These are phyloP conservation scores for Williopsis jadinii DNA, from an alignment of 1,139 yeast species.

Conservation along the genomic window DNA sequence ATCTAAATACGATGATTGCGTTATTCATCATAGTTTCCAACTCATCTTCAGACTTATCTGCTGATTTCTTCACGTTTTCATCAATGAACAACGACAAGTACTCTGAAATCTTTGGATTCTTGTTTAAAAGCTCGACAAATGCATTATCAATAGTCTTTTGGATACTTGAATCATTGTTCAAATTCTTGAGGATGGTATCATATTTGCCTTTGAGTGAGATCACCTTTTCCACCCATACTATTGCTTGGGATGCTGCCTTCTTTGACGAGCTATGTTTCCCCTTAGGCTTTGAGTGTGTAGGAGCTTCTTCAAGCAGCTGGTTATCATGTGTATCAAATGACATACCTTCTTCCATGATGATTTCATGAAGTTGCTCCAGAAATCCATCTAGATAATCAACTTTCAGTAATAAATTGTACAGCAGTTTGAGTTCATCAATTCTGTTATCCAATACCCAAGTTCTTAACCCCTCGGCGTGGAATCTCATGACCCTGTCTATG, in stretches of 20 bases:
- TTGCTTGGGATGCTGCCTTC: slow-evolving; percentile 42
- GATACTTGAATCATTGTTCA: slow-evolving; percentile 43
- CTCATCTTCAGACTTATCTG: slow-evolving; percentile 44
- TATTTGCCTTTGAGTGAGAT: slow-evolving; percentile 49
- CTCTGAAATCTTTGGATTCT: slow-evolving; percentile 58
- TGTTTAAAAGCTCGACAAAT: slow-evolving; percentile 57
- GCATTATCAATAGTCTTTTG: slow-evolving; percentile 55
- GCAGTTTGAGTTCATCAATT: slow-evolving; percentile 33
- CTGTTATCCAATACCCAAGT: slow-evolving; percentile 43
- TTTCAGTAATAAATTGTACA: slow-evolving; percentile 46
- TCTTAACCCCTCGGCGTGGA: slow-evolving; percentile 48
- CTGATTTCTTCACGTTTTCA: slow-evolving; percentile 55
- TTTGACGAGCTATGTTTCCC: slow-evolving; percentile 16
- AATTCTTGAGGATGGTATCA: slow-evolving; percentile 36
- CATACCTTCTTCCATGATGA: slow-evolving; percentile 39
- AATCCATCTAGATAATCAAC: slow-evolving; percentile 49
- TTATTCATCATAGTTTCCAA: slow-evolving; percentile 49
- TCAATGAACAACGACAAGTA: slow-evolving; percentile 72
- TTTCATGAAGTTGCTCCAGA: slow-evolving; percentile 40
- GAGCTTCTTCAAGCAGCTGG: slow-evolving; percentile 11
- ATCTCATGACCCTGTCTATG: slow-evolving; percentile 43
- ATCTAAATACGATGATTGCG: slow-evolving; percentile 57
- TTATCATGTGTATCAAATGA: slow-evolving; percentile 20
- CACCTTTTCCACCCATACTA: slow-evolving; percentile 62
- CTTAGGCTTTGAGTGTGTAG: slow-evolving; percentile 7